Conservation (phyloP, 208 protist genomes). For the Leishmania mexicana region DNA sequence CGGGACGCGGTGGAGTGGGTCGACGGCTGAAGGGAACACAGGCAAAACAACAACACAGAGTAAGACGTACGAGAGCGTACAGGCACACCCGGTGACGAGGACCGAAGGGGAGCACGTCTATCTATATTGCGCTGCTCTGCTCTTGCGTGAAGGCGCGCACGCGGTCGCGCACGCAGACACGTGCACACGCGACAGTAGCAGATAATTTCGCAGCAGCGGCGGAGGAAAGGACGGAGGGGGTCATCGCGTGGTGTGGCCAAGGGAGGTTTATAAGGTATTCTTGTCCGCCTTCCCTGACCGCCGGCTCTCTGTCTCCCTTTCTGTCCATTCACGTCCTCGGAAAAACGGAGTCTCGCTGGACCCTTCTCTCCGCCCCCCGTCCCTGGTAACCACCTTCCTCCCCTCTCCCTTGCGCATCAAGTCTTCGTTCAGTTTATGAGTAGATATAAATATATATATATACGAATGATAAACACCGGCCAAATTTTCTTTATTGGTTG, state of each 20-base stretch:
- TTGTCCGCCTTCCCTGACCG: neutral
- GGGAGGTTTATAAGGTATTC: neutral
- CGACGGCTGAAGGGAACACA: neutral
- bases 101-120: neutral
- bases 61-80: neutral
- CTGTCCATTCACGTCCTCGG: neutral
- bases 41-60: neutral
- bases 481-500: constrained; percentile 1
- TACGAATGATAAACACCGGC: no score
- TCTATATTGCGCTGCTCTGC: neutral
- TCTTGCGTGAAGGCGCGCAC: neutral
- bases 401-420: neutral
- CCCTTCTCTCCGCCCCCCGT: neutral
- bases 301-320: neutral
- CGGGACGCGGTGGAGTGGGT: neutral
- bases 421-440: neutral
- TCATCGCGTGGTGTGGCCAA: neutral
- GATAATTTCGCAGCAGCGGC: neutral
- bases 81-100: neutral
- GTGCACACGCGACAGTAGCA: neutral
- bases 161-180: neutral
- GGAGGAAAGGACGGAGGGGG: neutral
- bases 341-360: neutral
- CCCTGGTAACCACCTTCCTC: neutral
- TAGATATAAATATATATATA: no score